Evolutionary conservation across 1,284 basidiomycete species (phyloP).

Genomic region (Puccinia polysora): DNA sequence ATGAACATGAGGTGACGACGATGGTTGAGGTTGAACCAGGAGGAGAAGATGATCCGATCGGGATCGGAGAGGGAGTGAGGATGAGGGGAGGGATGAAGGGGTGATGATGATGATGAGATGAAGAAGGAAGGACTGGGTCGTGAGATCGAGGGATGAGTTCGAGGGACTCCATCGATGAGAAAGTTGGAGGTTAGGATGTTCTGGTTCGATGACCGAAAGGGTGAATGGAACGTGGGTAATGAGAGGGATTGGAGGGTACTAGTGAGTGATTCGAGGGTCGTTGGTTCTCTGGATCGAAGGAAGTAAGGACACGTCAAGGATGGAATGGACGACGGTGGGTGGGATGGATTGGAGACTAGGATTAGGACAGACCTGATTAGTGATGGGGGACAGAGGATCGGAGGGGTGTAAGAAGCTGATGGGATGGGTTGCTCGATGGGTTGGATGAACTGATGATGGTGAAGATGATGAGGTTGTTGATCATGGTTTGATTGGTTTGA

Average conservation of each 20-base stretch:
- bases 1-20: slow-evolving; percentile 2
- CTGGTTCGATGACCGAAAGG: slow-evolving; percentile 9
- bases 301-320: background rate
- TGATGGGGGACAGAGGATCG: slow-evolving; percentile 13
- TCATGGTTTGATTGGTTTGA: background rate
- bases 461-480: too few relatives aligned
- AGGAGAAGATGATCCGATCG: slow-evolving; percentile 14
- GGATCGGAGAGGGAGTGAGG: background rate
- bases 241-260: slow-evolving; percentile 31
- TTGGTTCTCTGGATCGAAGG: slow-evolving; percentile 16
- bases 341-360: too few relatives aligned
- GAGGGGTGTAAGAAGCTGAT: too few relatives aligned
- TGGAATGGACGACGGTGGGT: background rate
- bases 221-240: slow-evolving; percentile 3
- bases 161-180: background rate
- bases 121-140: background rate
- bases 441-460: background rate
- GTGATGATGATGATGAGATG: background rate
- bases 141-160: background rate
- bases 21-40: slow-evolving; percentile 24
- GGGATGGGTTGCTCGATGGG: too few relatives aligned
- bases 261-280: slow-evolving; percentile 31
- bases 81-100: background rate
- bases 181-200: background rate
- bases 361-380: slow-evolving; percentile 6